Base-by-base conservation (phyloP, 2,329 filamentous ascomycete species). In the Verticillium zaregamsianum region DNA sequence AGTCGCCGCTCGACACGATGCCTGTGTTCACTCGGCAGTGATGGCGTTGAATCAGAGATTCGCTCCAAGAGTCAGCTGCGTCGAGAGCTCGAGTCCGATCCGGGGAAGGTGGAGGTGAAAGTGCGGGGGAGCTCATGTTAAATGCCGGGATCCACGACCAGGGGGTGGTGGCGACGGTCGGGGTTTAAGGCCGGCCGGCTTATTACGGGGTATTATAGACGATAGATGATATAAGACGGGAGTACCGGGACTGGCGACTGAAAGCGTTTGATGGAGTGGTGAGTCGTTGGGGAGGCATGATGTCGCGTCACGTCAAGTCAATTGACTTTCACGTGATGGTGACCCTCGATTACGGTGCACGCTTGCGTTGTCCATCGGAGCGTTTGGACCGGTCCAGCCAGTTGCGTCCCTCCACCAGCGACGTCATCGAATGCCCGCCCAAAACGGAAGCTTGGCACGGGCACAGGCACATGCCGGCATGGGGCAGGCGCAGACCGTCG, bases 1-100 rank as follows among this genome's bases (percentile, higher is more conserved):
- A 62, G 45, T 56, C 60, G 33, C 63, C 63, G 17, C 52, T 64
- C 25, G 63, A 64, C 40, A 62, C 63, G 20, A 61, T 65, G 63
- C 63, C 63, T 11, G 63, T 65, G 15, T 63, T 65, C 55, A 69
- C 32, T 4, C 32, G 58, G 45, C 25, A 35, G 12, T 55, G 28
- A 55, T 17, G 17, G n/a, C 23, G 3, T 57, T 23, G n/a, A 15
- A 12, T 32, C 25, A 15, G 54, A 20, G 25, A 9, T 23, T 31
- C 12, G 14, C 25, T 28, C 28, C 15, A 17, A 39, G 37, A 17
- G 17, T 11, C 39, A 8, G 17, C 54, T 20, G 54, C 14, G 25
- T 11, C 5, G 28, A 55, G 32, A 20, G 54, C 25, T 62, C 56
- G 6, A 20, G 8, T 40, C 58, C 61, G 9, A 63, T 59, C 52